phyloP scores from a whole-genome alignment of 371 early-diverging fungal genomes.

The Vittaforma corneae region DNA sequence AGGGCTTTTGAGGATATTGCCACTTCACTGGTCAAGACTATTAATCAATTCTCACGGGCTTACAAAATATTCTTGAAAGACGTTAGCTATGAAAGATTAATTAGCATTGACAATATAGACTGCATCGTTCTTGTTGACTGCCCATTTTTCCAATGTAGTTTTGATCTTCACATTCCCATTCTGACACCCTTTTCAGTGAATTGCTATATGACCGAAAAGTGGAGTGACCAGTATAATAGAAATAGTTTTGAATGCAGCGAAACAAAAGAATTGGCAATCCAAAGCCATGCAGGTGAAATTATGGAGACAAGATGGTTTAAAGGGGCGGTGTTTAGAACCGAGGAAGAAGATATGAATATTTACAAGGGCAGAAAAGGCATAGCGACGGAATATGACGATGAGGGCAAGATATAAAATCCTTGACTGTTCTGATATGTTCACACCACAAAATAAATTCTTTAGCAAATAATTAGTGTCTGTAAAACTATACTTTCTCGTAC shows the following conservation, averaged over 20 bases:
- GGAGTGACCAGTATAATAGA: slow-evolving; percentile 20
- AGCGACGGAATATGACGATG: slow-evolving; percentile 35
- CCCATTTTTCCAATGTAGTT: slow-evolving; percentile 36
- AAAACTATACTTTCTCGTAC: not conserved
- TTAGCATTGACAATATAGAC: slow-evolving; percentile 46
- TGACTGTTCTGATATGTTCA: not conserved
- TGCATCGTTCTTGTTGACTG: slow-evolving; percentile 52
- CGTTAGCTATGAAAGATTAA: slow-evolving; percentile 43
- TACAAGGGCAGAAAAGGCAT: slow-evolving; percentile 41
- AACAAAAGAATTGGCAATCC: not conserved
- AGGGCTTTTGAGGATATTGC: slow-evolving; percentile 24
- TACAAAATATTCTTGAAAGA: slow-evolving; percentile 46
- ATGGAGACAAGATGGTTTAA: slow-evolving; percentile 27
- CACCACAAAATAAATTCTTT: not conserved
- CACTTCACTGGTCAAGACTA: slow-evolving; percentile 8
- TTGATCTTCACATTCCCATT: slow-evolving; percentile 43
- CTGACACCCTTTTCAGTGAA: slow-evolving; percentile 39
- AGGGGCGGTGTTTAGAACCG: slow-evolving; percentile 23
- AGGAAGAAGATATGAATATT: slow-evolving; percentile 34
- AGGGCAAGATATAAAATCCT: slow-evolving; percentile 3
- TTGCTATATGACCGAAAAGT: slow-evolving; percentile 25
- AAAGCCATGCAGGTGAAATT: slow-evolving; percentile 16
- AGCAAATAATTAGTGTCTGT: not conserved
- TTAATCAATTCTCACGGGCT: slow-evolving; percentile 16
- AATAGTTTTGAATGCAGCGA: slow-evolving; percentile 9